Base-by-base conservation (phyloP, 164 flowering plant genomes). In the Magnolia officinalis region DNA sequence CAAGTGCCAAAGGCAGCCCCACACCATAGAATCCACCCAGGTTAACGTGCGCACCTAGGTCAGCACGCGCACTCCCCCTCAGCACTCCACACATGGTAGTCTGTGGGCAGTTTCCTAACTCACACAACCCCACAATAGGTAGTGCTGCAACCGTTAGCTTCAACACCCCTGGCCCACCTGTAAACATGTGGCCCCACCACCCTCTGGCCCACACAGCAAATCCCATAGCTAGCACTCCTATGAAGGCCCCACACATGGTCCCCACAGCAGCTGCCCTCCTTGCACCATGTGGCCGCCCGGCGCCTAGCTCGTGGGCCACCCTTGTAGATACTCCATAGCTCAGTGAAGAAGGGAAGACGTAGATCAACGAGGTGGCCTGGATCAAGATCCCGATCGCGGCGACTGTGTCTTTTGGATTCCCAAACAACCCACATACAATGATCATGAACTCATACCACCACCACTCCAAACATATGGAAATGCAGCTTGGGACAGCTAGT, bases 391-490 rank as follows among this genome's bases (percentile, higher is more conserved):
- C 84, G 45, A 78, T 79, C 4, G 84, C 74, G 4, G 84, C 64
- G 6, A 81, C 79, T 1, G 76, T 79, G 2, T 52, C 77, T 23
- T 64, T 65, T 13, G 84, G 84, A 50, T 81, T 79, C 8, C 10
- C 13, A 1, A 81, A n/a, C 31, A 76, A 63, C 66, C 84, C 84
- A 66, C 84, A 81, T 64, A 81, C 21, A 18, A 81, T 49, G 16
- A 81, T 81, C 79, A 81, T 75, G 37, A 81, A 65, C 65, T 81
- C 83, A 26, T 81, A 81, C 83, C 83, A 81, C 83, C 83, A 81
- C 83, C 83, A 81, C 77, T 81, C 83, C 31, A 81, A 70, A 64
- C 83, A 81, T 11, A 81, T 76, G 9, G 83, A 81, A 31, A 81
- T 66, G 71, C 84, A 81, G 50, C 84, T 81, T 64, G 84, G 84